phyloP scores from a whole-genome alignment of 306 rosid species.

The Parietaria judaica region DNA sequence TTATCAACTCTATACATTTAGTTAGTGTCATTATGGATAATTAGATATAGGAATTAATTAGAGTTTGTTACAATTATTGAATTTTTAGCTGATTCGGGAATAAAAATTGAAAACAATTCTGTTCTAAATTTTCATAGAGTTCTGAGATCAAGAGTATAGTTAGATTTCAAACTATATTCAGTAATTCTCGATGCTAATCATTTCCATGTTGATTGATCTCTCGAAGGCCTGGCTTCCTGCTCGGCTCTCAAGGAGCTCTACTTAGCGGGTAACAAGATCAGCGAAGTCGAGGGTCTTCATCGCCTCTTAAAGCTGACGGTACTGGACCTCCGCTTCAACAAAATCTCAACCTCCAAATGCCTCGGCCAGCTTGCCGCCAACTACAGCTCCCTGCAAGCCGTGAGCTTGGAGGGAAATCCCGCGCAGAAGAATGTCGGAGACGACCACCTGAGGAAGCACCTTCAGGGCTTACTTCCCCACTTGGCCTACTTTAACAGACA shows the following conservation, averaged over 20 bases:
- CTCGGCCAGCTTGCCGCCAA: slow-evolving; percentile 96
- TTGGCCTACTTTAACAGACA: slow-evolving; percentile 71
- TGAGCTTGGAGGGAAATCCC: slow-evolving; percentile 89
- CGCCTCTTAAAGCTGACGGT: slow-evolving; percentile 75
- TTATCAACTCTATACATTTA: no score
- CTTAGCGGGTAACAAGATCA: slow-evolving; percentile 87
- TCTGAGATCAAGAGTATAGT: neutral
- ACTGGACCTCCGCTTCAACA: slow-evolving; percentile 79
- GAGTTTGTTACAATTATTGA: no score
- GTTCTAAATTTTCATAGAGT: no score
- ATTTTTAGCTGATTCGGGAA: no score
- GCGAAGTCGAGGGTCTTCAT: slow-evolving; percentile 97
- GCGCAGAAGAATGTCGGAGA: slow-evolving; percentile 94
- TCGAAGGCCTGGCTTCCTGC: slow-evolving; percentile 82
- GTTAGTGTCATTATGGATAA: no score
- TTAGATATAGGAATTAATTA: no score
- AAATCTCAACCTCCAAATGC: slow-evolving; percentile 84
- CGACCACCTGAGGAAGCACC: slow-evolving; percentile 78
- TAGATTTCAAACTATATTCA: slow-evolving; percentile 7
- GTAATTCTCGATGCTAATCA: slow-evolving; percentile 3
- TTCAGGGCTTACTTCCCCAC: slow-evolving; percentile 88
- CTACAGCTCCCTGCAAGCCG: slow-evolving; percentile 76
- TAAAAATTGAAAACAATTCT: no score
- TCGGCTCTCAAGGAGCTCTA: slow-evolving; percentile 87
- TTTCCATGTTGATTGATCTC: slow-evolving; percentile 2